Base-by-base conservation (phyloP, 2,329 filamentous ascomycete genomes). In the Colletotrichum echinochloae region DNA sequence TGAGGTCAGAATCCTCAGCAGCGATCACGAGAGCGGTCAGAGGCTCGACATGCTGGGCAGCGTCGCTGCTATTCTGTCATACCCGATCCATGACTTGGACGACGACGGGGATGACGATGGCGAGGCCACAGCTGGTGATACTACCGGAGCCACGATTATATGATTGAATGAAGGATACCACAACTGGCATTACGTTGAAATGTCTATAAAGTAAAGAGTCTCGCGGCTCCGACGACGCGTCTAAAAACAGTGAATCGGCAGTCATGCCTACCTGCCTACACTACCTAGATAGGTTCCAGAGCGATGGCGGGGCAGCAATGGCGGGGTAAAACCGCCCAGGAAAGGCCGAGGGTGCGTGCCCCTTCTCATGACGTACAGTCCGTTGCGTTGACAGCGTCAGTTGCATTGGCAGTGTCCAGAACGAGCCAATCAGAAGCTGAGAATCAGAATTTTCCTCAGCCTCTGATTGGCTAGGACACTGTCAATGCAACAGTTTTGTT, bases 11-110 rank as follows among this genome's bases (percentile, higher is more conserved):
- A 89, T 98, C n/a, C 82, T 98, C 35, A 98, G 95, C 80, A 95
- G 93, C 76, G 92, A 97, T 77, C 95, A 98, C 80, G 95, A 98
- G 83, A 98, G 95, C 79, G 96, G 96, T 0, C 92, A 92, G 82
- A 86, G 94, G 70, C 82, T 99, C 18, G 93, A 95, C 74, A 92
- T 91, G 16, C 80, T 98, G 71, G 95, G 96, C 1, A 93, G 94
- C 23, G 92, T 99, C 72, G 96, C 95, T 20, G 94, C 94, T 1
- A 92, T 98, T 35, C 83, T 98, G 73, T 98, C 95, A 16, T 99
- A 95, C 79, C 95, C 96, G 0, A 87, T 98, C 46, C 83, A 89
- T 23, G 94, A 97, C 74, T 84, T 97, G 54, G 93, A 97, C 73
- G 91, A 95, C 41, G 90, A 92, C 2, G 90, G 84, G 3, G 83